Percentiles rank a stretch among this genome's conserved stretches.
Conservation (phyloP, 2,329 filamentous ascomycete species). For the Knoxdaviesia capensis region DNA sequence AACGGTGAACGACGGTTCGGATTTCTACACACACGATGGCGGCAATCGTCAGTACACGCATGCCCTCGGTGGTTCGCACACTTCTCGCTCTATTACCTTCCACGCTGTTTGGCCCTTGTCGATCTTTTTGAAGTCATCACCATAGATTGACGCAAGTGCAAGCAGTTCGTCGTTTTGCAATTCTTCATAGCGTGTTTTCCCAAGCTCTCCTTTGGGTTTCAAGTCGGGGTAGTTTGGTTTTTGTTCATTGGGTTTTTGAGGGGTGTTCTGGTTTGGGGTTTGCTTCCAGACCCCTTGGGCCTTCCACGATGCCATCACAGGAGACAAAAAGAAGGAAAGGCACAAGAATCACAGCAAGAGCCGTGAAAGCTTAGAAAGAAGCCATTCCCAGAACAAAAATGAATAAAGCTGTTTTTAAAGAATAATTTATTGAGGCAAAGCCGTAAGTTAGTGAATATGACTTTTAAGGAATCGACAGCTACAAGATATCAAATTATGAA, state of each 20-base stretch:
- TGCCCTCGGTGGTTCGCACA: background rate
- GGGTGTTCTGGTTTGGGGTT: conserved; percentile 14
- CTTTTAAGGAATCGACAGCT: too few species aligned
- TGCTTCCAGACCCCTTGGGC: conserved; percentile 24
- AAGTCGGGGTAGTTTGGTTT: conserved; percentile 32
- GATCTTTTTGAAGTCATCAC: conserved; percentile 66
- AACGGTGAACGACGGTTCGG: conserved; percentile 67
- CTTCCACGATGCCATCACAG: conserved; percentile 26
- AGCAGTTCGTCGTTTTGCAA: conserved; percentile 76
- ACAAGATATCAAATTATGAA: too few species aligned
- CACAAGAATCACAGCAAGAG: too few species aligned
- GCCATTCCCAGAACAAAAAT: too few species aligned
- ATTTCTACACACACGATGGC: conserved; percentile 32
- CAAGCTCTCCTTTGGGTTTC: conserved; percentile 16
- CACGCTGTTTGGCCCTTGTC: conserved; percentile 55
- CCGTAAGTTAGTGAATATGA: too few species aligned
- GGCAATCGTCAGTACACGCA: conserved; percentile 3
- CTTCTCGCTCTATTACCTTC: conserved; percentile 39
- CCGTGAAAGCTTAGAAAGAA: too few species aligned
- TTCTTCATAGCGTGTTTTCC: conserved; percentile 44
- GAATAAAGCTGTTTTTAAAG: too few species aligned
- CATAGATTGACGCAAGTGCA: conserved; percentile 72
- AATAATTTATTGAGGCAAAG: too few species aligned
- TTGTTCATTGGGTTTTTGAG: conserved; percentile 16
- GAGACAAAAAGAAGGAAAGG: background rate